These are phyloP conservation scores for Colletotrichum salicis DNA, from an alignment of 2,329 filamentous ascomycete genomes.

Conservation along the genomic window DNA sequence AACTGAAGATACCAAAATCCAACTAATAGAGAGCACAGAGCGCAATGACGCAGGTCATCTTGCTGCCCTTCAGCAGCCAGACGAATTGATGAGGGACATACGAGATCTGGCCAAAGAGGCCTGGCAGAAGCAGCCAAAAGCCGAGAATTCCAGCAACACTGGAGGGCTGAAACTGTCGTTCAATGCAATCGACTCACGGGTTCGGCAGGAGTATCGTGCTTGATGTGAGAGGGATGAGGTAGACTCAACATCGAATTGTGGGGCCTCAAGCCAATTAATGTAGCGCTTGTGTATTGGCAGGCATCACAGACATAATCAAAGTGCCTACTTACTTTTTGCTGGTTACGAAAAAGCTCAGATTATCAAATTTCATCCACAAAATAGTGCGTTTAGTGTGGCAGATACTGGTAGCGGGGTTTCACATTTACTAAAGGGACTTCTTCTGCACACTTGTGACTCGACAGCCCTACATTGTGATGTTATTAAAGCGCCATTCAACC, in stretches of 20 bases:
- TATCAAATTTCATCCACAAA: background rate
- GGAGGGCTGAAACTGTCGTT: background rate
- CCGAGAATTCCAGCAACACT: background rate
- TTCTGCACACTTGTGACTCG: no score
- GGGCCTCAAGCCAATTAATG: background rate
- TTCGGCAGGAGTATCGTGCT: slow-evolving; percentile 6
- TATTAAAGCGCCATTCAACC: background rate
- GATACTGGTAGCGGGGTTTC: background rate
- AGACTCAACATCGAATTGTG: background rate
- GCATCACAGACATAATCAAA: background rate
- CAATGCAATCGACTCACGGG: background rate
- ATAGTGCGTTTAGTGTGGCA: background rate
- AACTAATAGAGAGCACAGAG: slow-evolving; percentile 20
- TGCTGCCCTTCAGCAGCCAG: slow-evolving; percentile 35
- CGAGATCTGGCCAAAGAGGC: slow-evolving; percentile 10
- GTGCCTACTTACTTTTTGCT: background rate
- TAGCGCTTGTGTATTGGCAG: background rate
- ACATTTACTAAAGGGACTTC: background rate
- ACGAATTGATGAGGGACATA: slow-evolving; percentile 19
- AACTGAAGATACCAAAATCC: no score
- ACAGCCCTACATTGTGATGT: no score
- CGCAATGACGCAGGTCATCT: slow-evolving; percentile 37
- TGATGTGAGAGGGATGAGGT: background rate
- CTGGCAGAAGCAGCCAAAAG: background rate
- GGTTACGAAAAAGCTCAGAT: background rate